A percentile compares a stretch with the other conserved stretches of the same genome.
These are phyloP conservation scores for Coemansia javaensis DNA, from an alignment of 192 early-diverging fungal genomes.

Conservation along the genomic window DNA sequence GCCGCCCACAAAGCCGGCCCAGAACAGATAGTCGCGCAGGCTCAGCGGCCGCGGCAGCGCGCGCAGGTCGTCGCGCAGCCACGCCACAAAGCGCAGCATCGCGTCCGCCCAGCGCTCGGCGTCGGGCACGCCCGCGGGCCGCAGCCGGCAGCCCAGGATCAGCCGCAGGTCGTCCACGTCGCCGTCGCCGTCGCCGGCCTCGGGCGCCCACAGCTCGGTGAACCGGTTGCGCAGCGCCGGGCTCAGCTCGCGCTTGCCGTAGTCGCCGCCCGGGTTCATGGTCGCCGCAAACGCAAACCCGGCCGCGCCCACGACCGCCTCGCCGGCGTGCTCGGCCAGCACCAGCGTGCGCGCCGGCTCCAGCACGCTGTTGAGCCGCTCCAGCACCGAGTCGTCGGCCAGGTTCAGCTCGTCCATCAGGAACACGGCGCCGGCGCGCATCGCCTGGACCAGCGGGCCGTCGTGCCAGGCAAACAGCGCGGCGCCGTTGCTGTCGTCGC, in stretches of 20 bases:
- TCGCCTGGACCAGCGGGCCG: slow-evolving; percentile 85
- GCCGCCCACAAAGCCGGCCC: slow-evolving; percentile 79
- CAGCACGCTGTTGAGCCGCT: slow-evolving; percentile 82
- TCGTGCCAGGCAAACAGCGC: slow-evolving; percentile 86
- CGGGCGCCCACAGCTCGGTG: slow-evolving; percentile 91
- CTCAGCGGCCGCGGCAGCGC: slow-evolving; percentile 54
- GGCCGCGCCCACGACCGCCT: slow-evolving; percentile 79
- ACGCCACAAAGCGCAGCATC: slow-evolving; percentile 81
- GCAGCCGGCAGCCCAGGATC: slow-evolving; percentile 59
- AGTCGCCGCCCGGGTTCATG: slow-evolving; percentile 99
- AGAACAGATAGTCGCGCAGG: slow-evolving; percentile 88
- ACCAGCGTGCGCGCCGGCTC: slow-evolving; percentile 80
- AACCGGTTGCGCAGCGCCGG: slow-evolving; percentile 87
- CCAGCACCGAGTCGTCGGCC: slow-evolving; percentile 90
- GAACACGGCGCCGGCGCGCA: slow-evolving; percentile 90
- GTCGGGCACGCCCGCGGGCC: slow-evolving; percentile 8
- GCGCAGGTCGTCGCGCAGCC: slow-evolving; percentile 49
- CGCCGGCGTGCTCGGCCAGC: slow-evolving; percentile 84
- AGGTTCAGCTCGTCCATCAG: slow-evolving; percentile 97
- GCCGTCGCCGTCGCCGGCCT: slow-evolving; percentile 73
- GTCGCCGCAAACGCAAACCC: slow-evolving; percentile 94
- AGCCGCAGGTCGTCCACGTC: slow-evolving; percentile 78
- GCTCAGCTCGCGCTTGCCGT: slow-evolving; percentile 93
- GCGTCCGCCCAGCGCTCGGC: slow-evolving; percentile 47
- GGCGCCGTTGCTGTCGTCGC: slow-evolving; percentile 6